phyloP scores from a whole-genome alignment of 148 eudicot genomes.

The Limonium bicolor region DNA sequence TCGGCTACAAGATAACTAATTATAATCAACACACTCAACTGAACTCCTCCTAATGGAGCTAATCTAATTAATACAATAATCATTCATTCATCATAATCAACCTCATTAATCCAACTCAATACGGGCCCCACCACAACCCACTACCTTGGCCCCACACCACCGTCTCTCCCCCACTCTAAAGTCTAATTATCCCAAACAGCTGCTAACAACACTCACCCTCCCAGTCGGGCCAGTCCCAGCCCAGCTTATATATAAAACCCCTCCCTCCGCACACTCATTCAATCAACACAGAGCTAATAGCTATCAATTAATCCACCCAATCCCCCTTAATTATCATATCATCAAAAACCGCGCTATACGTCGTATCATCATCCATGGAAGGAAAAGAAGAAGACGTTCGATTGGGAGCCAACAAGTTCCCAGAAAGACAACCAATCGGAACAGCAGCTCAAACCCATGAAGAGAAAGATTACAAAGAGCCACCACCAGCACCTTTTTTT shows the following conservation, averaged over 20 bases:
- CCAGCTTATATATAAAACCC: no score
- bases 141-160: neutral
- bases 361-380: constrained; percentile 18
- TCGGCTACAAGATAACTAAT: constrained; percentile 6
- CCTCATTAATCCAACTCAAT: constrained; percentile 3
- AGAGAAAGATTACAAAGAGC: constrained; percentile 57
- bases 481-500: constrained; percentile 41
- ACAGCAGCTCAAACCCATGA: constrained; percentile 36
- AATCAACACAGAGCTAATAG: neutral
- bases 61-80: no score
- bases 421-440: constrained; percentile 49
- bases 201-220: no score
- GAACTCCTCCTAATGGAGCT: constrained; percentile 2
- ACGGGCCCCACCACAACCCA: neutral
- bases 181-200: no score
- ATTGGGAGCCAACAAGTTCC: constrained; percentile 49
- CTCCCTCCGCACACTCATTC: neutral
- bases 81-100: no score
- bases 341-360: neutral
- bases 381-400: constrained; percentile 49
- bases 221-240: no score
- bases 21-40: constrained; percentile 1
- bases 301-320: neutral
- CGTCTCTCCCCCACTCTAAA: no score
- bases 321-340: neutral